A percentile compares a stretch with the other conserved stretches of the same genome.
phyloP scores from a whole-genome alignment of 176 grass and related monocot genomes.

The Miscanthus lutarioriparius region DNA sequence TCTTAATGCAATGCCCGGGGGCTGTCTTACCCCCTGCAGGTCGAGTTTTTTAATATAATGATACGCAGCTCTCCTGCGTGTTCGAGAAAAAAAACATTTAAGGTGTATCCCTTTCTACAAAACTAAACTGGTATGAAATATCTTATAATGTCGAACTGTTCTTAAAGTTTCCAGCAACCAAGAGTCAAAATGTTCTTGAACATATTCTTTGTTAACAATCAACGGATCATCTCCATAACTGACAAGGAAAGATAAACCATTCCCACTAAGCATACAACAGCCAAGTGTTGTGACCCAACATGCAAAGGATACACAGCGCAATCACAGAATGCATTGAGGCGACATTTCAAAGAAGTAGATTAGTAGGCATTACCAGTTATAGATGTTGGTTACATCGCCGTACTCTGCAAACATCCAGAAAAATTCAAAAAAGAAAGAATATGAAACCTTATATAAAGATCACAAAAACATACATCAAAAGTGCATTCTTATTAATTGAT shows the following conservation, averaged over 20 bases:
- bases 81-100: not conserved
- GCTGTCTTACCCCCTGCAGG: too few species aligned
- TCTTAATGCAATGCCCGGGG: too few species aligned
- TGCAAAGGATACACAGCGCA: slow-evolving; percentile 21
- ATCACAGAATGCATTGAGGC: not conserved
- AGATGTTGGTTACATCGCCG: slow-evolving; percentile 87
- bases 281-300: not conserved
- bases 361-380: slow-evolving; percentile 75
- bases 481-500: not conserved
- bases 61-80: not conserved
- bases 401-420: slow-evolving; percentile 70
- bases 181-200: not conserved
- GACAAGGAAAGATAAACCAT: not conserved
- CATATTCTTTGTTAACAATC: not conserved
- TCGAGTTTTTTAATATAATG: not conserved
- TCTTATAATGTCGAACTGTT: not conserved
- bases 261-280: not conserved
- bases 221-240: not conserved
- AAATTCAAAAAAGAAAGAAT: slow-evolving; percentile 6
- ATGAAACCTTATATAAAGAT: slow-evolving; percentile 12
- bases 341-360: slow-evolving; percentile 33
- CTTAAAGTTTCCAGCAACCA: not conserved
- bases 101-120: not conserved
- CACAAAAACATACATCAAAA: slow-evolving; percentile 37
- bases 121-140: not conserved